Evolutionary conservation across 106 monocot species (phyloP).

Genomic region (Dioscorea dumetorum): DNA sequence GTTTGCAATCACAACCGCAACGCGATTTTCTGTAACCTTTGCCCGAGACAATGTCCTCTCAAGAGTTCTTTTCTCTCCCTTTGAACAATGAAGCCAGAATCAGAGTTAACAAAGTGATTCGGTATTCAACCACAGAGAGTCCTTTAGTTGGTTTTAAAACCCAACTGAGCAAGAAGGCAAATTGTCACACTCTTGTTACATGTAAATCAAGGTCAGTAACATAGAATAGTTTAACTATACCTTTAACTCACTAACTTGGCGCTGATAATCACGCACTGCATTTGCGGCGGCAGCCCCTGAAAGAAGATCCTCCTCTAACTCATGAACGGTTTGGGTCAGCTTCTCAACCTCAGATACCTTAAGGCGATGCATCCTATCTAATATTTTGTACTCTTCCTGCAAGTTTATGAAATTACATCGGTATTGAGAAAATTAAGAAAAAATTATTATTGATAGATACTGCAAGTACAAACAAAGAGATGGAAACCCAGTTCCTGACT

Average conservation of each 20-base stretch:
- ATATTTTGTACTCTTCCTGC: slow-evolving; percentile 86
- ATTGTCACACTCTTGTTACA: too few species aligned
- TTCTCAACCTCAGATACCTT: slow-evolving; percentile 91
- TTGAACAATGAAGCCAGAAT: neutral
- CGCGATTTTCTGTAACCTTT: slow-evolving; percentile 75
- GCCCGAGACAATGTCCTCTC: slow-evolving; percentile 76
- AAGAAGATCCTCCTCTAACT: slow-evolving; percentile 81
- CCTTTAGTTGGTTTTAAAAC: neutral
- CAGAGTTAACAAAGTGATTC: neutral
- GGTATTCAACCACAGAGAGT: neutral
- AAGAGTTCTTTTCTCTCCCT: slow-evolving; percentile 76
- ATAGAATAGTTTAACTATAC: slow-evolving; percentile 6
- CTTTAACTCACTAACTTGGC: slow-evolving; percentile 61
- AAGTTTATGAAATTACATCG: neutral
- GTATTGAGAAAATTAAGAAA: neutral
- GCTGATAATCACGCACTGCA: slow-evolving; percentile 83
- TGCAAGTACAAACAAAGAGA: neutral
- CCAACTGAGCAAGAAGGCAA: neutral
- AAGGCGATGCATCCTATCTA: slow-evolving; percentile 82
- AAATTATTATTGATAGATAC: neutral
- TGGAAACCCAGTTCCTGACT: neutral
- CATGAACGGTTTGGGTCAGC: slow-evolving; percentile 49
- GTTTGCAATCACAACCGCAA: slow-evolving; percentile 64
- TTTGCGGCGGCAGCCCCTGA: slow-evolving; percentile 87
- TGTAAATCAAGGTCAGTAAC: neutral